phyloP scores from a whole-genome alignment of 2,329 filamentous ascomycete genomes.

The Alternaria longipes region DNA sequence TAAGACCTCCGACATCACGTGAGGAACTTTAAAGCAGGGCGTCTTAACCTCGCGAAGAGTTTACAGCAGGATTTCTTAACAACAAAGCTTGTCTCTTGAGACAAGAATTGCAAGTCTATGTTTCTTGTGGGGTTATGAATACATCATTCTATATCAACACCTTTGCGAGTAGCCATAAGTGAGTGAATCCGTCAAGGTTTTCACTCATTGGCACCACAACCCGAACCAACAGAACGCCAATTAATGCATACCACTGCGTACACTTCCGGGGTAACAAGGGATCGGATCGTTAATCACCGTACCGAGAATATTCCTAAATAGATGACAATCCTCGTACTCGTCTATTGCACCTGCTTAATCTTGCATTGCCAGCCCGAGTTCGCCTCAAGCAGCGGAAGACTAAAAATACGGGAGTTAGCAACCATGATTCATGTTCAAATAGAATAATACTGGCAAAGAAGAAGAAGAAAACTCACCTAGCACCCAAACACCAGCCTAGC shows the following conservation, averaged over 20 bases:
- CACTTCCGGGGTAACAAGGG: neutral
- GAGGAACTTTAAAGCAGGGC: no score
- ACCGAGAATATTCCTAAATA: fast-evolving
- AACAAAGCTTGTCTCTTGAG: no score
- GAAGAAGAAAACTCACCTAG: constrained; percentile 67
- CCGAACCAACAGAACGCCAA: neutral
- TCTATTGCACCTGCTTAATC: constrained; percentile 71
- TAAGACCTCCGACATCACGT: no score
- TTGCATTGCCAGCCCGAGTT: constrained; percentile 91
- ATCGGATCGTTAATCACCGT: no score
- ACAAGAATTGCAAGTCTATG: no score
- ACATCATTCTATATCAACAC: neutral
- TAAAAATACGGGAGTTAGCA: constrained; percentile 46
- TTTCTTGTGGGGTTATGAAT: neutral
- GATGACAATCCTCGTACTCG: neutral
- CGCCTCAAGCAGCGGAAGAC: constrained; percentile 82
- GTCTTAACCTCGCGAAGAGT: no score
- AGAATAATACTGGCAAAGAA: no score
- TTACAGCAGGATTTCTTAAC: no score
- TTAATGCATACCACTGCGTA: neutral
- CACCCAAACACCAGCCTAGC: constrained; percentile 96
- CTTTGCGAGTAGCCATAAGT: neutral
- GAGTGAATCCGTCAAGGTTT: neutral
- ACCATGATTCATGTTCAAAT: no score
- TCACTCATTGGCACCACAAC: neutral